Conservation (phyloP, 2,329 filamentous ascomycete species). For the Ophiognomonia clavigignenti-juglandacearum region DNA sequence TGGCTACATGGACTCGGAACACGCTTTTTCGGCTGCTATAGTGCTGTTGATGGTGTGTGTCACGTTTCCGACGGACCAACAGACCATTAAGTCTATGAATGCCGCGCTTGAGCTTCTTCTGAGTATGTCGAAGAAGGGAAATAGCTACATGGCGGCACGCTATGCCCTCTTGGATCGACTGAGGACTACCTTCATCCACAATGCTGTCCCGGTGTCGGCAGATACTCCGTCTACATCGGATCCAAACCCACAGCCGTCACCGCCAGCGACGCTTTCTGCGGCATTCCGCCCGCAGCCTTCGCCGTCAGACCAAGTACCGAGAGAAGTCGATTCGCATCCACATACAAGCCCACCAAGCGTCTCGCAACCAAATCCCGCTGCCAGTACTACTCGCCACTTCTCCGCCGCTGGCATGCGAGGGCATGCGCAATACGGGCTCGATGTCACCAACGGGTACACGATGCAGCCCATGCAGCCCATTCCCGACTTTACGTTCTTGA, state of each 20-base stretch:
- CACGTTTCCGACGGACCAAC: constrained; percentile 41
- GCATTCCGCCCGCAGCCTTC: too few species aligned
- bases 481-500: constrained; percentile 16
- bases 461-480: constrained; percentile 2
- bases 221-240: background rate
- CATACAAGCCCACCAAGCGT: too few species aligned
- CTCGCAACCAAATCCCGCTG: background rate
- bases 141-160: constrained; percentile 39
- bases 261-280: background rate
- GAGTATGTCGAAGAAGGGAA: constrained; percentile 48
- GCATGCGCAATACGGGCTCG: background rate
- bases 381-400: too few species aligned
- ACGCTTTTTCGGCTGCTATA: constrained; percentile 49
- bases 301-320: too few species aligned
- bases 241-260: background rate
- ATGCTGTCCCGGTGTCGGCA: background rate
- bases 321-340: too few species aligned
- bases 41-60: constrained; percentile 51
- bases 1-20: constrained; percentile 53
- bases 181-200: constrained; percentile 21
- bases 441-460: background rate
- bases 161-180: constrained; percentile 28
- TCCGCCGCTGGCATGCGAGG: background rate
- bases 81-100: constrained; percentile 40
- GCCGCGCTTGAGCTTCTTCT: constrained; percentile 39